phyloP scores from a whole-genome alignment of 2,329 filamentous ascomycete species.

The Fusarium guadeloupense region DNA sequence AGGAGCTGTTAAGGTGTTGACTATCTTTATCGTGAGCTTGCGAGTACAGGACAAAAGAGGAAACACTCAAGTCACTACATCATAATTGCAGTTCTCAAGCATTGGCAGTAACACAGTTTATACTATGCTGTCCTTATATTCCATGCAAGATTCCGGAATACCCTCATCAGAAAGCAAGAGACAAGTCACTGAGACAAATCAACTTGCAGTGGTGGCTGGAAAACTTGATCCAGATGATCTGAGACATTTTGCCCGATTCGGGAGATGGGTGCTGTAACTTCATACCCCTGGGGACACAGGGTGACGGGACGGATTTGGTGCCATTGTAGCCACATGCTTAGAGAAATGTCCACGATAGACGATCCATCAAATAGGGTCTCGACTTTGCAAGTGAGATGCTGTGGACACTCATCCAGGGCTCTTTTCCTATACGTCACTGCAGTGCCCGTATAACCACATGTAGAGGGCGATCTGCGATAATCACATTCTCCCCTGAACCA shows the following conservation, averaged over 20 bases:
- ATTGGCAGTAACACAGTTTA: not conserved
- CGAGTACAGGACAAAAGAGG: not conserved
- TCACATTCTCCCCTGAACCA: not conserved
- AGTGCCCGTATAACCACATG: no score
- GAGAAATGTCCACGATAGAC: no score
- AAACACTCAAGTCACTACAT: not conserved
- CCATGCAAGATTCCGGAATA: not conserved
- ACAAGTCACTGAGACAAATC: not conserved
- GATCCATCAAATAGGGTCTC: not conserved
- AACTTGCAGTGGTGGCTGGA: not conserved
- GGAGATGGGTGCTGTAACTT: constrained; percentile 1
- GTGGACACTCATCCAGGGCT: not conserved
- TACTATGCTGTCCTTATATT: not conserved
- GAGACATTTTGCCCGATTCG: constrained; percentile 14
- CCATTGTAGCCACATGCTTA: not conserved
- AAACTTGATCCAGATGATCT: not conserved
- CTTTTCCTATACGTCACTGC: not conserved
- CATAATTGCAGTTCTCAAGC: no score
- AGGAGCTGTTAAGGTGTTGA: not conserved
- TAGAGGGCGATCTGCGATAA: not conserved
- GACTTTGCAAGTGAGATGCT: not conserved
- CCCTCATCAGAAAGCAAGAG: not conserved
- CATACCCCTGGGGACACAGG: not conserved
- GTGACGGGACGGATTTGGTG: constrained; percentile 1
- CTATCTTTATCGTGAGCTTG: not conserved